Evolutionary conservation across 2,329 filamentous ascomycete species (phyloP), one percentile per base, ranked within the genome.

Genomic region (Neofusicoccum sp.): DNA sequence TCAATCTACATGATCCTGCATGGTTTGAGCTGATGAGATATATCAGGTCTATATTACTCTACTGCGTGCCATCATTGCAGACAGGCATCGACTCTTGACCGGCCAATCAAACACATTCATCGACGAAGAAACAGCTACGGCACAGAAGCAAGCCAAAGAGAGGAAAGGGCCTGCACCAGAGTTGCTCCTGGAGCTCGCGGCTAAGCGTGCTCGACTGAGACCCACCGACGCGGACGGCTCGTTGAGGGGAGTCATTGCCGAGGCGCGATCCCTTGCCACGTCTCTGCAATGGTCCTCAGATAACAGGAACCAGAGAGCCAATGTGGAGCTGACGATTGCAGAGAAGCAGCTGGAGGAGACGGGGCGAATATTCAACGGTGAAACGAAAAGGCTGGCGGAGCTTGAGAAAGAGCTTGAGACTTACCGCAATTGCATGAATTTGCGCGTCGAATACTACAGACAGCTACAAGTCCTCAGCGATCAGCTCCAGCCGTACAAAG

Each of bases 401-500:
- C 68, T 88, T 11, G 86, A 90, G 63, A 84, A 84, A 62, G 93
- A 97, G 71, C 77, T 91, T 5, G 88, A 93, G 48, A 78, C 86
- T 30, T 95, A 96, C 71, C 88, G 86, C 30, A 80, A 82, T 14
- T 86, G 89, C 0, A 93, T 96, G 86, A 98, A 98, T 68, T 82
- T 86, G 38, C 87, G 95, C 12, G 77, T 97, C 0, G 91, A 95
- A 61, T 98, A 92, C 71, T 98, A 98, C 71, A 86, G 89, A 4
- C 92, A 97, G 69, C 81, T 98, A 9, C 95, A 98, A 70, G 84
- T 86, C 28, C 86, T 98, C n/a, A 97, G 93, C 0, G 93, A 98
- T 70, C 90, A 86, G 16, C 91, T 98, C 0, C 83, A 85, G 4
- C 87, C 89, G 1, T 90, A 89, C 60, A 87, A 91, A 61, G 87